These are phyloP conservation scores for Daldinia bambusicola DNA, from an alignment of 495 filamentous ascomycete genomes.

Conservation along the genomic window DNA sequence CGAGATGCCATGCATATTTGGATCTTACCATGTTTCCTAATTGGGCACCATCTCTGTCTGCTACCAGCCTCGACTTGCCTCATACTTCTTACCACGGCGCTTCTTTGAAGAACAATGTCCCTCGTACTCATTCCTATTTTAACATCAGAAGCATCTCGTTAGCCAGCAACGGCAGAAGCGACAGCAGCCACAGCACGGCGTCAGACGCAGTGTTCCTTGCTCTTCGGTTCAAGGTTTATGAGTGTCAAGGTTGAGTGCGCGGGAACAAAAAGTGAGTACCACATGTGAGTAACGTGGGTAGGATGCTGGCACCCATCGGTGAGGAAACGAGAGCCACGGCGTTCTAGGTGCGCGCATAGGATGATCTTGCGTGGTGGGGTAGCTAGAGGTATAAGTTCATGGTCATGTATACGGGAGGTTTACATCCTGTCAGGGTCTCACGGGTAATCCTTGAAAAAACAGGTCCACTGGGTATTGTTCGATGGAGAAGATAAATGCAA, in stretches of 20 bases:
- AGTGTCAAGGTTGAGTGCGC: conserved; percentile 22
- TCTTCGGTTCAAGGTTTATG: conserved; percentile 20
- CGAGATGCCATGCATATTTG: conserved; percentile 29
- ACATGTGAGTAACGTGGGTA: conserved; percentile 41
- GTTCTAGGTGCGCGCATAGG: conserved; percentile 34
- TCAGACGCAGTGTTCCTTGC: conserved; percentile 29
- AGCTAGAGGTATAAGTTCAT: conserved; percentile 27
- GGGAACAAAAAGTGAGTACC: conserved; percentile 24
- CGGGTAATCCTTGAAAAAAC: conserved; percentile 7
- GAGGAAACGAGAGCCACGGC: conserved; percentile 42
- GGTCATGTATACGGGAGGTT: conserved; percentile 14
- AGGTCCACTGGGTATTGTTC: conserved; percentile 22
- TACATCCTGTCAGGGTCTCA: conserved; percentile 16
- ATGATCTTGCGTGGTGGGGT: conserved; percentile 39
- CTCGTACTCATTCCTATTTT: conserved; percentile 34
- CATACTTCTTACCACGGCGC: conserved; percentile 24
- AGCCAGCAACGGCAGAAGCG: conserved; percentile 1
- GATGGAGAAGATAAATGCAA: conserved; percentile 23
- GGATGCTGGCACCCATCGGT: conserved; percentile 45
- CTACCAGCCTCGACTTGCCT: conserved; percentile 43
- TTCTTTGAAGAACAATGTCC: conserved; percentile 23
- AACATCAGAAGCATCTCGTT: conserved; percentile 27
- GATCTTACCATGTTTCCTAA: conserved; percentile 39
- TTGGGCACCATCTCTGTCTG: conserved; percentile 27
- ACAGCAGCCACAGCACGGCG: conserved; percentile 29